Percentiles rank a stretch among this genome's conserved stretches.
These are phyloP conservation scores for Suhomyces pyralidae DNA, from an alignment of 805 yeast genomes.

Conservation along the genomic window DNA sequence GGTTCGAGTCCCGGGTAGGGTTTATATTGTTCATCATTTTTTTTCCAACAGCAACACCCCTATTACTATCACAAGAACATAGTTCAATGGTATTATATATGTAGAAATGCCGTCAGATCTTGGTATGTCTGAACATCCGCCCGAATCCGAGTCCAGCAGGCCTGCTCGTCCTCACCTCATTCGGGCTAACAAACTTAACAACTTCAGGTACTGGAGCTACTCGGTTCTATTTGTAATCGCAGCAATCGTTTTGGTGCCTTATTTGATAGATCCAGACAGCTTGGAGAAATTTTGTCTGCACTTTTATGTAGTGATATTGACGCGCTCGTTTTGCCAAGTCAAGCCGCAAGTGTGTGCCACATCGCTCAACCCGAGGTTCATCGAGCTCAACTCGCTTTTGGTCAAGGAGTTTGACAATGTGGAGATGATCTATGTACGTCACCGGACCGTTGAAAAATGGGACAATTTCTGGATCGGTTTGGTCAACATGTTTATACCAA, in stretches of 20 bases:
- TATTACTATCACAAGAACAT: background rate
- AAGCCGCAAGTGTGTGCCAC: constrained; percentile 6
- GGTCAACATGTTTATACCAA: background rate
- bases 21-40: constrained; percentile 6
- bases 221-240: constrained; percentile 10
- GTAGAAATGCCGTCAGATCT: background rate
- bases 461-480: background rate
- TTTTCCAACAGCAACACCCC: background rate
- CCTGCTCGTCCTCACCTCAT: background rate
- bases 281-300: constrained; percentile 11
- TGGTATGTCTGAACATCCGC: background rate
- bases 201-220: background rate
- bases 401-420: constrained; percentile 9
- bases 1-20: constrained; percentile 40
- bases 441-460: constrained; percentile 1
- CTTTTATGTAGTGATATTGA: constrained; percentile 13
- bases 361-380: constrained; percentile 1
- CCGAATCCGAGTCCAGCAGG: background rate
- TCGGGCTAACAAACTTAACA: background rate
- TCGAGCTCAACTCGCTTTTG: background rate
- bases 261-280: constrained; percentile 13
- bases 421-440: constrained; percentile 18
- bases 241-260: constrained; percentile 9
- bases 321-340: constrained; percentile 15
- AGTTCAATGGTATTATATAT: background rate